Evolutionary conservation across 306 rosid genomes (phyloP), one percentile per base, ranked within the genome.

Genomic region (Quercus mongolica): DNA sequence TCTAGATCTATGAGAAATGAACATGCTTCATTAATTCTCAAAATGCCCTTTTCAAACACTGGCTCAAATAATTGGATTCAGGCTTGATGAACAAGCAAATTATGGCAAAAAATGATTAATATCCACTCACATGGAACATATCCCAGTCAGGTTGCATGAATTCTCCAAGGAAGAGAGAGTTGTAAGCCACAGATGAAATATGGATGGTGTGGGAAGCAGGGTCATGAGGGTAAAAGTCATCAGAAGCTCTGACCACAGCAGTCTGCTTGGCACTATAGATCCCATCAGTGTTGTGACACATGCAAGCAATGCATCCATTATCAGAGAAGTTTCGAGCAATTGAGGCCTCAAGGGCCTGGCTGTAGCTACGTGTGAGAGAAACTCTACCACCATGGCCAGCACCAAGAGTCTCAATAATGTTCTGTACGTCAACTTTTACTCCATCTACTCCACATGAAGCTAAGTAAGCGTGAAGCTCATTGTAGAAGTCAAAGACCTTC

Each of bases 61-160:
- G 8, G 75, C 58, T 71, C 20, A 49, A 71, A 78, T 18, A 71
- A 54, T 61, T 19, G 21, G 62, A 21, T 5, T 21, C 35, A 30
- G 35, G n/a, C 20, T 7, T 33, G 26, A 9, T 51, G 58, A 6
- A 61, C 28, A 17, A 64, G 62, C 35, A 35, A 54, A 55, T 12
- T 33, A 63, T 26, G 51, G 44, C 68, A 6, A 28, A 56, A 44
- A 46, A 23, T 33, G 33, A 28, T 71, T 41, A 9, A 58, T 10
- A 74, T 76, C 28, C 18, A 88, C 97, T 90, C 81, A 95, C 98
- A 59, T 93, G 99, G 88, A 96, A 96, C 99, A 96, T 96, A 77
- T 96, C 99, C 98, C 99, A 96, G 65, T 96, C 99, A 52, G 99
- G 96, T 56, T 93, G 98, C 99, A 96, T 91, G 76, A 96, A 91